Conservation (phyloP, 2,329 filamentous ascomycete genomes). For the Podosphaera aphanis region DNA sequence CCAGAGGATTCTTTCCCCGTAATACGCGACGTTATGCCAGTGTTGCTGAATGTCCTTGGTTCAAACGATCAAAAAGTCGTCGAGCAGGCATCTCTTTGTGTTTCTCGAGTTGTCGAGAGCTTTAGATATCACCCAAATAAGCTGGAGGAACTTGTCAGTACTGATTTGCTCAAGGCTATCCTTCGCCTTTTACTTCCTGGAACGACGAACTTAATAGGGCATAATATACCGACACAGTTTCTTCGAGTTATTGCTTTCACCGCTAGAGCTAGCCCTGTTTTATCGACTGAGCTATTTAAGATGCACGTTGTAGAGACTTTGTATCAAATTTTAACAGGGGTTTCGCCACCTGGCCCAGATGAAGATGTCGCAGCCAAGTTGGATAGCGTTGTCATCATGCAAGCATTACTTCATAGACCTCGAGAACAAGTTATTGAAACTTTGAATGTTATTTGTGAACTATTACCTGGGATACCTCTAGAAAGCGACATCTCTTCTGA, state of each 20-base stretch:
- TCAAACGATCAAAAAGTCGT: constrained; percentile 94
- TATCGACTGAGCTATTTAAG: constrained; percentile 79
- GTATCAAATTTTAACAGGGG: constrained; percentile 89
- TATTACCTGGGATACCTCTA: constrained; percentile 53
- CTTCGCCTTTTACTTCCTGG: constrained; percentile 74
- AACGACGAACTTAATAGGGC: constrained; percentile 81
- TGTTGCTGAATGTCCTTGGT: constrained; percentile 64
- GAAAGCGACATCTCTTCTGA: constrained; percentile 24
- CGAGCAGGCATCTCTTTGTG: constrained; percentile 85
- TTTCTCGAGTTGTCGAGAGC: constrained; percentile 88
- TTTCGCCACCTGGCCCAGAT: constrained; percentile 63
- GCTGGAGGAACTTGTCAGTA: constrained; percentile 76
- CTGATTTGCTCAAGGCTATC: constrained; percentile 64
- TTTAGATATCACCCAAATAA: constrained; percentile 76
- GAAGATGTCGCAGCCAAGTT: constrained; percentile 66
- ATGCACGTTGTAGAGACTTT: constrained; percentile 94
- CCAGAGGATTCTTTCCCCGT: constrained; percentile 81
- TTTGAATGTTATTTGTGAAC: constrained; percentile 87
- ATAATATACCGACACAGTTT: constrained; percentile 90
- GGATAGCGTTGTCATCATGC: constrained; percentile 95
- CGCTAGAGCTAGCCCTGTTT: constrained; percentile 62
- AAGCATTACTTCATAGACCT: constrained; percentile 84
- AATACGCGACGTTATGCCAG: constrained; percentile 90
- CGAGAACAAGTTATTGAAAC: constrained; percentile 94
- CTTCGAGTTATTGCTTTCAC: constrained; percentile 77